A percentile compares a stretch with the other conserved stretches of the same genome.
These are phyloP conservation scores for Peronosclerospora sorghi DNA, from an alignment of 352 stramenopile species.

Conservation along the genomic window DNA sequence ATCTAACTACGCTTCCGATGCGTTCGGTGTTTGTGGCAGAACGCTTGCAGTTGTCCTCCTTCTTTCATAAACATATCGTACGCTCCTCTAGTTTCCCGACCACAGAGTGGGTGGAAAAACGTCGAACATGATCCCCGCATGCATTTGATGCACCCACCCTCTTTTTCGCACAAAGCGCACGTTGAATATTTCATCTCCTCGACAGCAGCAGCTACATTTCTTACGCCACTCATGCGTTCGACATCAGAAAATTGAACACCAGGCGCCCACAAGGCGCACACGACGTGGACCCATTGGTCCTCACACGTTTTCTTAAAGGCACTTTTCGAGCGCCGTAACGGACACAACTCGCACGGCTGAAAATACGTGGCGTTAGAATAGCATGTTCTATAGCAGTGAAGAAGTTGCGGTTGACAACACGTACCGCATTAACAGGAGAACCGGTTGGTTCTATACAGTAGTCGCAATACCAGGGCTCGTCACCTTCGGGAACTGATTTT, in stretches of 20 bases:
- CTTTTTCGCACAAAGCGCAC: constrained; percentile 54
- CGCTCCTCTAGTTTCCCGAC: constrained; percentile 58
- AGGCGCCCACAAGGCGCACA: constrained; percentile 79
- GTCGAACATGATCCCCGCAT: constrained; percentile 50
- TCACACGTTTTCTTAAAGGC: constrained; percentile 81
- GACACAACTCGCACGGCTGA: constrained; percentile 71
- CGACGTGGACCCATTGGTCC: constrained; percentile 74
- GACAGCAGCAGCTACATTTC: constrained; percentile 57
- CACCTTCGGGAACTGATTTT: constrained; percentile 60
- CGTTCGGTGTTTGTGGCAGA: constrained; percentile 68
- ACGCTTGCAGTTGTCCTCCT: constrained; percentile 65
- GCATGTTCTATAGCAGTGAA: too few species aligned
- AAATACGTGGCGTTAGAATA: constrained; percentile 5
- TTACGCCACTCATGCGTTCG: constrained; percentile 72
- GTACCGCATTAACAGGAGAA: constrained; percentile 38
- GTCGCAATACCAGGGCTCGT: constrained; percentile 81
- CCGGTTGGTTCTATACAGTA: constrained; percentile 41
- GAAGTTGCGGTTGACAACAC: constrained; percentile 2
- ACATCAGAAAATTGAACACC: constrained; percentile 81
- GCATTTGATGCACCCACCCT: constrained; percentile 80
- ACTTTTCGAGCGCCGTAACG: constrained; percentile 45
- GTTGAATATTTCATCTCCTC: constrained; percentile 46
- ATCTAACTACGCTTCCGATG: constrained; percentile 31
- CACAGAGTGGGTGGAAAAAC: constrained; percentile 78
- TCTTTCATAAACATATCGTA: constrained; percentile 90